Evolutionary conservation across 805 yeast species (phyloP), one percentile per base, ranked within the genome.

Genomic region (Barnettozyma californica): DNA sequence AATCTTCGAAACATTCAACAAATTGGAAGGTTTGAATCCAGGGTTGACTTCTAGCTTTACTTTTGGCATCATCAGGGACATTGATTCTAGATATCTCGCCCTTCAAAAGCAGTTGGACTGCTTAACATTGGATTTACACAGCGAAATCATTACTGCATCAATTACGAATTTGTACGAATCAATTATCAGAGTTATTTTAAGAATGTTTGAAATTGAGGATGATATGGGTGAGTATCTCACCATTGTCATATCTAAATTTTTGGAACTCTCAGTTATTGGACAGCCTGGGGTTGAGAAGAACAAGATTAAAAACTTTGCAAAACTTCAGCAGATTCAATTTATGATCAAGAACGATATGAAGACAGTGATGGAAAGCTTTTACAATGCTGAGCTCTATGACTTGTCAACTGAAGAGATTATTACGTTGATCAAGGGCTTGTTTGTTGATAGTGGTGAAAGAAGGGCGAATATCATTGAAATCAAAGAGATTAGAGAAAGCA

Each of bases 341-440:
- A 53, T 61, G 23, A 40, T 61, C 16, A 48, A 47, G 16, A 49
- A 59, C 67, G 84, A 70, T 53, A 46, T 71, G 50, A 65, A 63
- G 37, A 72, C 70, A 6, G 69, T 70, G 25, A 66, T 70, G 70
- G 65, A 66, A 9, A 56, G 63, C 61, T 71, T 71, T 40, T 68
- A 69, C 41, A 62, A 65, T 45, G 75, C 72, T 19, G 75, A 69
- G 45, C 68, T 71, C 40, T 71, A 58, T 46, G 61, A 69, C 42
- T 64, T 70, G 45, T 46, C 59, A 2, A 71, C 75, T 0, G 59
- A 61, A 1, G 74, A 71, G 49, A 49, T 71, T 6, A 56, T 70
- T 13, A 57, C 60, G 31, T 61, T 72, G 66, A 54, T 71, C n/a
- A 58, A 58, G 35, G 53, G 67, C 46, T 49, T 71, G n/a, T 70